Percentiles rank a stretch among this genome's conserved stretches.
Conservation (phyloP, 176 grass and related monocot species). For the Panicum miliaceum region DNA sequence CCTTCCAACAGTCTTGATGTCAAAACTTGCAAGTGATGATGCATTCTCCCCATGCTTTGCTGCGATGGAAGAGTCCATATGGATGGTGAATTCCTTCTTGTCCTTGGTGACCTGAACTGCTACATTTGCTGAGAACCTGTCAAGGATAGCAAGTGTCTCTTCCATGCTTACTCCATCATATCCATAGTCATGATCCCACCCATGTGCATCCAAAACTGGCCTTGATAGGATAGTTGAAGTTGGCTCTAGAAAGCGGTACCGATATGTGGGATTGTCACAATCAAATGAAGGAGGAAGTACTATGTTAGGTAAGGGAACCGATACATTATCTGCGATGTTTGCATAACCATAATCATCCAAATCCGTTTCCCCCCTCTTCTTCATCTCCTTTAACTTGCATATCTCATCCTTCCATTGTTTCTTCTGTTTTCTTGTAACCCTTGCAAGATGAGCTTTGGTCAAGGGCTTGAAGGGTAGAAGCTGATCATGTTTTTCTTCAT, state of each 20-base stretch:
- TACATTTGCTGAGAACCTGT: slow-evolving; percentile 66
- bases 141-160: slow-evolving; percentile 69
- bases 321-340: slow-evolving; percentile 48
- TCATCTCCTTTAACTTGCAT: no score
- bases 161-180: slow-evolving; percentile 94
- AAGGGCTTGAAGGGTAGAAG: no score
- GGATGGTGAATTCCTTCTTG: slow-evolving; percentile 97
- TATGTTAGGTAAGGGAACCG: slow-evolving; percentile 86
- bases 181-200: slow-evolving; percentile 99
- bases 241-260: slow-evolving; percentile 87
- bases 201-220: slow-evolving; percentile 75
- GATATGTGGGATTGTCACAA: slow-evolving; percentile 74
- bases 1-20: slow-evolving; percentile 79
- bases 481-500: slow-evolving; percentile 84
- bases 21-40: slow-evolving; percentile 85
- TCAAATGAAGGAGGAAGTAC: slow-evolving; percentile 89
- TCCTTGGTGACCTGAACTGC: slow-evolving; percentile 90
- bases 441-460: no score
- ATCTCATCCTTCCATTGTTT: no score
- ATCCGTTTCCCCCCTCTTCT: no score
- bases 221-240: slow-evolving; percentile 75
- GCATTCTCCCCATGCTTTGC: slow-evolving; percentile 88
- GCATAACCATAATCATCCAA: no score
- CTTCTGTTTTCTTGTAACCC: no score
- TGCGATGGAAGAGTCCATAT: slow-evolving; percentile 87